A percentile compares a stretch with the other conserved stretches of the same genome.
These are phyloP conservation scores for Eruca vesicaria DNA, from an alignment of 441 rosid species.

Conservation along the genomic window DNA sequence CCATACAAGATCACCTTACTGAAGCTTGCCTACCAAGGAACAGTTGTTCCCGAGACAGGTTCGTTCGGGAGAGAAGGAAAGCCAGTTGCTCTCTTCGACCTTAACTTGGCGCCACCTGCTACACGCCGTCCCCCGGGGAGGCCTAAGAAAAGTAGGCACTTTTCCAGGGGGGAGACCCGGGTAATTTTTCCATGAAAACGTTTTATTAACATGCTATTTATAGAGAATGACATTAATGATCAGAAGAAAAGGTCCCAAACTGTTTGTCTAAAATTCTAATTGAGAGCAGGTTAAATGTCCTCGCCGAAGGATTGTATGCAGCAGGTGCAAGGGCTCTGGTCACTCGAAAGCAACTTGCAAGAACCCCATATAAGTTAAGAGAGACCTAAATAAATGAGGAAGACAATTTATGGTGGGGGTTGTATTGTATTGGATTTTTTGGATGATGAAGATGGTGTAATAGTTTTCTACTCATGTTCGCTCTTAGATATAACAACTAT, in stretches of 20 bases:
- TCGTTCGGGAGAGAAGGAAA: too few relatives aligned
- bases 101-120: neutral
- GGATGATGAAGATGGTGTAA: neutral
- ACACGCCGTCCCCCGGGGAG: neutral
- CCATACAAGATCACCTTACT: neutral
- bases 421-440: neutral
- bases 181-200: neutral
- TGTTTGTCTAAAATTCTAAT: too few relatives aligned
- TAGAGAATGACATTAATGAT: too few relatives aligned
- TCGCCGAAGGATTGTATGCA: neutral
- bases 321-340: neutral
- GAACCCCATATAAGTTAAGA: neutral
- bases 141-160: neutral
- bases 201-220: too few relatives aligned
- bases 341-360: neutral
- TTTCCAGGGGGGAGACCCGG: neutral
- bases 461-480: neutral
- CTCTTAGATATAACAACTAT: too few relatives aligned
- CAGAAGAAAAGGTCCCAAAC: too few relatives aligned
- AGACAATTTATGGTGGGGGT: neutral
- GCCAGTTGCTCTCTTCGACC: neutral
- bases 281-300: neutral
- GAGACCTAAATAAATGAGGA: too few relatives aligned
- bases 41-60: too few relatives aligned
- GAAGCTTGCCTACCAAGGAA: neutral